Base-by-base conservation (phyloP, 202 grass and related monocot species). In the Schoenoplectus triqueter region DNA sequence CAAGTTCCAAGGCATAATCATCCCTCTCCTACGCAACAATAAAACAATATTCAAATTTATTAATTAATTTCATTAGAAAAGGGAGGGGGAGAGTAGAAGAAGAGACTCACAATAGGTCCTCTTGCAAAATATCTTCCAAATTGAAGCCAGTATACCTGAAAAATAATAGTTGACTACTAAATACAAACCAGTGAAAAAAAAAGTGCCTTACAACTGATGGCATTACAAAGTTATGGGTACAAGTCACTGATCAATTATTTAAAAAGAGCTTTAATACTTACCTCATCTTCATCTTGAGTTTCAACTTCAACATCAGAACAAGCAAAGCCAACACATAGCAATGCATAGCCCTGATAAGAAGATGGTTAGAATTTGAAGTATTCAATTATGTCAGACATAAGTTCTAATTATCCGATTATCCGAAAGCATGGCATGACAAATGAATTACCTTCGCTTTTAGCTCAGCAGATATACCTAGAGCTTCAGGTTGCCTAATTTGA, bases 261-360 rank as follows among this genome's bases (percentile, higher is more conserved):
- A 31, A 31, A 9, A 60, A 42, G 52, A 60, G 54, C 31, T 59
- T 9, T 17, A 60, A 61, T 59, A 14, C 61, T 83, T 87, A 78
- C 96, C 91, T 99, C 93, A 73, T 98, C 95, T 89, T 98, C 95
- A 87, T 98, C 93, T 93, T 98, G 93, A 68, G 93, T 98, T 92
- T 98, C 95, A 2, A 92, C 91, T 94, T 92, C 93, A 64, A 98
- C 57, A 88, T 95, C 95, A 82, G 90, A 85, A 48, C 88, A 87
- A 15, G 96, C 93, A 62, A 92, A 99, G 44, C 96, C 93, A 88
- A 99, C 93, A 87, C 96, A 98, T 17, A 98, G 47, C 77, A 98
- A 88, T 15, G 96, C 96, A 80, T 98, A 98, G 64, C 96, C 96
- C 96, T 99, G 81, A 86, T 84, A 87, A 86, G 46, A 56, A 3